Evolutionary conservation across 2,329 filamentous ascomycete genomes (phyloP).

Genomic region (Clonostachys rosea): DNA sequence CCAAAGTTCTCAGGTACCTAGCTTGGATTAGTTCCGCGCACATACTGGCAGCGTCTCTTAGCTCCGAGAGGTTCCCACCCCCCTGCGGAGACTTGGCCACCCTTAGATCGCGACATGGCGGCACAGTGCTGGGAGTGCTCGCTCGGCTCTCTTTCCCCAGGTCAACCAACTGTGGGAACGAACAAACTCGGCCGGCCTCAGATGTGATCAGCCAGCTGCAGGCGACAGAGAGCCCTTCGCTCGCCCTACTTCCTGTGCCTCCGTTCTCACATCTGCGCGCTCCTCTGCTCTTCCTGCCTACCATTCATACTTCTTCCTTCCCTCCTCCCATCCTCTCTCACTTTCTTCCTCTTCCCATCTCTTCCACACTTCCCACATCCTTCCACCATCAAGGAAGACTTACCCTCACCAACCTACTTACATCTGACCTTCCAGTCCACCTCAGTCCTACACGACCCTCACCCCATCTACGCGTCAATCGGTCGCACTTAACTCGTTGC

Average conservation of each 20-base stretch:
- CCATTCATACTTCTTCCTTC: neutral
- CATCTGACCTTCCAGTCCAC: too few species aligned
- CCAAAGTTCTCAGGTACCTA: too few species aligned
- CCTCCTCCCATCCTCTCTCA: neutral
- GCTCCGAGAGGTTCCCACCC: too few species aligned
- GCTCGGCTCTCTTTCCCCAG: too few species aligned
- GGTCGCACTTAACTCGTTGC: too few species aligned
- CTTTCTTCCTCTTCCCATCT: neutral
- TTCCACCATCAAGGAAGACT: neutral
- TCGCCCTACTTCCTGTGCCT: neutral
- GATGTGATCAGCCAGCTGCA: neutral
- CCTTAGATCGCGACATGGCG: too few species aligned
- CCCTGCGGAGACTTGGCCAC: too few species aligned
- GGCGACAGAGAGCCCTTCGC: neutral
- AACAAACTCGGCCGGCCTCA: neutral
- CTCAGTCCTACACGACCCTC: neutral
- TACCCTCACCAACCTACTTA: too few species aligned
- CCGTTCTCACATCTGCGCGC: neutral
- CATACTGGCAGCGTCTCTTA: too few species aligned
- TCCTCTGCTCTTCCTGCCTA: neutral
- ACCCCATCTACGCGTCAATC: neutral
- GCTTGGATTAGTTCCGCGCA: too few species aligned
- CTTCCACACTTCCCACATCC: neutral
- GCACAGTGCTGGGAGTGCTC: too few species aligned
- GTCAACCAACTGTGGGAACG: too few species aligned